Percentiles rank a stretch among this genome's conserved stretches.
These are phyloP conservation scores for Colletotrichum chlorophyti DNA, from an alignment of 2,329 filamentous ascomycete genomes.

Conservation along the genomic window DNA sequence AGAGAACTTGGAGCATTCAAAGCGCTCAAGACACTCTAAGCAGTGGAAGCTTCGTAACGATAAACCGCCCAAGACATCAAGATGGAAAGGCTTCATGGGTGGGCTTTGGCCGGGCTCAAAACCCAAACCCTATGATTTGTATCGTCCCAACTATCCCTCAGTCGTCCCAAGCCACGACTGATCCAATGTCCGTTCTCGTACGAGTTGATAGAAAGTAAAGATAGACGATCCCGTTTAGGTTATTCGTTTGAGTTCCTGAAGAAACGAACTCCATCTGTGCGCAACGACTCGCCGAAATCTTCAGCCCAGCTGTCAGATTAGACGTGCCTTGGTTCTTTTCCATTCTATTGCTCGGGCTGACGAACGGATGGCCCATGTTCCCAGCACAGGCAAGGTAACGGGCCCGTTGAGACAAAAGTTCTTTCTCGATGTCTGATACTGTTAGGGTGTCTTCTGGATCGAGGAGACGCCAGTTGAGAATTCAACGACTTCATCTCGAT, in stretches of 20 bases:
- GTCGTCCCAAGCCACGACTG: background rate
- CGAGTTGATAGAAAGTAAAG: slow-evolving; percentile 1
- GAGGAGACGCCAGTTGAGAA: too few species aligned
- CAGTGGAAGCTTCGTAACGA: background rate
- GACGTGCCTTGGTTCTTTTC: background rate
- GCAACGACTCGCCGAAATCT: slow-evolving; percentile 11
- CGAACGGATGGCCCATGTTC: background rate
- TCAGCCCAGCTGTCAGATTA: slow-evolving; percentile 2
- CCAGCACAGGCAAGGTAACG: background rate
- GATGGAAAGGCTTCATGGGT: background rate
- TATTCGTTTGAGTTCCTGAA: background rate
- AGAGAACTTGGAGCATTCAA: too few species aligned
- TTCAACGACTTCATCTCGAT: background rate
- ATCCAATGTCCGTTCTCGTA: background rate
- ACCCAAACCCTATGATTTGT: background rate
- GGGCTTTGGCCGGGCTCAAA: background rate
- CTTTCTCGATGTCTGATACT: background rate
- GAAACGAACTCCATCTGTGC: slow-evolving; percentile 22
- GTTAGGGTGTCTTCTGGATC: background rate
- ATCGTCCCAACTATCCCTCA: background rate
- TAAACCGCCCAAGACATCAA: background rate
- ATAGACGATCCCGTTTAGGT: background rate
- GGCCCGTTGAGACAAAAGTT: background rate
- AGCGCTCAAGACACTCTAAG: too few species aligned
- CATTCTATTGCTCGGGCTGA: slow-evolving; percentile 1